phyloP scores from a whole-genome alignment of 2,329 filamentous ascomycete genomes.

The Pyricularia sp. region DNA sequence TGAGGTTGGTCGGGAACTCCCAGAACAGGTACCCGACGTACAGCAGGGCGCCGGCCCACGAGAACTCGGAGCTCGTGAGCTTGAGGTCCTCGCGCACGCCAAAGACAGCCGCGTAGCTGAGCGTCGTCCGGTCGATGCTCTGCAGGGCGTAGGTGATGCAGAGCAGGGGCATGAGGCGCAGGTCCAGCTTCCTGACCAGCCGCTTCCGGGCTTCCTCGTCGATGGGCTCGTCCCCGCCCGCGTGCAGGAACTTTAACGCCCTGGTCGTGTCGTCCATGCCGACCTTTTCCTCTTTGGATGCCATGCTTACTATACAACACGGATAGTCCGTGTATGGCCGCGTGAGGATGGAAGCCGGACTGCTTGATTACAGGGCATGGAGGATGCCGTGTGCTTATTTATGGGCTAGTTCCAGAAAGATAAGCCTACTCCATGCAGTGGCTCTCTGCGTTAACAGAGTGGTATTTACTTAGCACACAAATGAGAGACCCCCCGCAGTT shows the following conservation, averaged over 20 bases:
- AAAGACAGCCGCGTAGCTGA: conserved; percentile 8
- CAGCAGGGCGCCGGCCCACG: conserved; percentile 65
- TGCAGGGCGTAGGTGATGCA: conserved; percentile 10
- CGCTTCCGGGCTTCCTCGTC: conserved; percentile 2
- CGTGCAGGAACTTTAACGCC: background rate
- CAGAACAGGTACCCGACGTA: conserved; percentile 49
- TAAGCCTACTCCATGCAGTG: background rate
- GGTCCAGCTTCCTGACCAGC: conserved; percentile 30
- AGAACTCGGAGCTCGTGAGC: conserved; percentile 36
- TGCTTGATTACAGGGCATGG: background rate
- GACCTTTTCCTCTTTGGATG: background rate
- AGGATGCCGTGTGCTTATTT: background rate
- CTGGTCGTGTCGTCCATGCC: background rate
- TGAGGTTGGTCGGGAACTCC: conserved; percentile 19
- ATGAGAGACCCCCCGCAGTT: background rate
- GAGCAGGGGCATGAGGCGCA: conserved; percentile 24
- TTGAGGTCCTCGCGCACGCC: conserved; percentile 6
- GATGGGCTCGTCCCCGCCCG: background rate
- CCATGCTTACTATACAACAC: background rate
- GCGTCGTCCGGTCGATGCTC: conserved; percentile 11
- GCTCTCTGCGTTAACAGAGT: background rate
- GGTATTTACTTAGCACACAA: background rate
- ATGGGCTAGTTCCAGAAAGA: background rate
- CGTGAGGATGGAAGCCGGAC: background rate
- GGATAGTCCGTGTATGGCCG: background rate